Percentiles rank a stretch among this genome's conserved stretches.
Conservation (phyloP, 2,329 filamentous ascomycete species). For the Torrubiella hemipterigena region DNA sequence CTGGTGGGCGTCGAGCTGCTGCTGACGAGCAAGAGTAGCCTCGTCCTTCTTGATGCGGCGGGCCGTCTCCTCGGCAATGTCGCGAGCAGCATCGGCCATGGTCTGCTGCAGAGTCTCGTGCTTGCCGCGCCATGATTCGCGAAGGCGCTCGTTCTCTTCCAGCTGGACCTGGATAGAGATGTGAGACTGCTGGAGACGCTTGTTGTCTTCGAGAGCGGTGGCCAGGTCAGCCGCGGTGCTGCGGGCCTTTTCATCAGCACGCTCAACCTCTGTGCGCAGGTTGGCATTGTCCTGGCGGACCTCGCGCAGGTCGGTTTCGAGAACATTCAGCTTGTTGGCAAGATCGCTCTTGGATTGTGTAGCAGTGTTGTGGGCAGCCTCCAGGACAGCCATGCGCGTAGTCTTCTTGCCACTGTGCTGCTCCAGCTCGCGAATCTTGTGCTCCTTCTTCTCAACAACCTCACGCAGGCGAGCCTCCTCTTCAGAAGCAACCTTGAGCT, state of each 20-base stretch:
- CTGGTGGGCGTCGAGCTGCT: too few species aligned
- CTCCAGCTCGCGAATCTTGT: conserved; percentile 49
- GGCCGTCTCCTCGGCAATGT: conserved; percentile 74
- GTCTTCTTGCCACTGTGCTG: conserved; percentile 39
- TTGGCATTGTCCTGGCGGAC: conserved; percentile 45
- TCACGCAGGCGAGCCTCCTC: conserved; percentile 58
- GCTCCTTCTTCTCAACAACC: conserved; percentile 57
- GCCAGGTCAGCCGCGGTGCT: conserved; percentile 36
- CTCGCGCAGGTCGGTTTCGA: conserved; percentile 43
- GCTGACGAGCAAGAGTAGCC: conserved; percentile 64
- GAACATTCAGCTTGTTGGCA: conserved; percentile 38
- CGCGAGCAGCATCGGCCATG: conserved; percentile 65
- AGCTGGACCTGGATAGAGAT: conserved; percentile 65
- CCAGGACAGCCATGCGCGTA: conserved; percentile 54
- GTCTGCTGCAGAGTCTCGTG: conserved; percentile 79
- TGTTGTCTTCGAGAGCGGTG: conserved; percentile 47
- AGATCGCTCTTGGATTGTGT: conserved; percentile 43
- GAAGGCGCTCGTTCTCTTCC: conserved; percentile 73
- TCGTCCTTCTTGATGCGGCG: conserved; percentile 69
- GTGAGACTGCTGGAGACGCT: conserved; percentile 62
- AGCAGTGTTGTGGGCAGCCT: conserved; percentile 50
- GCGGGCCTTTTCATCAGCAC: conserved; percentile 38
- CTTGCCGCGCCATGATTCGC: conserved; percentile 73
- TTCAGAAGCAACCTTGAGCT: conserved; percentile 57
- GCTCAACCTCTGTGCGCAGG: conserved; percentile 51